Evolutionary conservation across 495 filamentous ascomycete genomes (phyloP), one percentile per base, ranked within the genome.

Genomic region (Penicillium psychrofluorescens): DNA sequence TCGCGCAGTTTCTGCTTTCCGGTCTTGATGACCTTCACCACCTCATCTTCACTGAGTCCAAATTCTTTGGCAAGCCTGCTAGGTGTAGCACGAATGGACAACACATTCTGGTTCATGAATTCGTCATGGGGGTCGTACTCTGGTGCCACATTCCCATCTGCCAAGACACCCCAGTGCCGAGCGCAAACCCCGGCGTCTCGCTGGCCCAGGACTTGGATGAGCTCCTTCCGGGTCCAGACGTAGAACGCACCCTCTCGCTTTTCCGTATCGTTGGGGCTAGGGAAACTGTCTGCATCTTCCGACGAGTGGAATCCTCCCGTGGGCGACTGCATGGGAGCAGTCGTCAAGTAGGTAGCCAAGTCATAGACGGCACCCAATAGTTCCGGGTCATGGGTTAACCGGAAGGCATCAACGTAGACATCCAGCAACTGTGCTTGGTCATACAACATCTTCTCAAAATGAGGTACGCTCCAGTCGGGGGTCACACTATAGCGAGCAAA

Each of bases 361-460:
- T 92, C 90, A 51, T 87, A 82, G 10, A 94, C 86, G 6, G 85
- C 81, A 35, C 86, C 84, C 8, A 90, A 77, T 37, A 95, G 71
- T 56, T 91, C 85, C 13, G 75, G 63, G 30, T 85, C 77, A 44
- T 78, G 72, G 8, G 80, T 83, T 6, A 85, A 66, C 9, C 90
- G 74, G 70, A 88, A 97, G 0, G 85, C 91, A 56, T 97, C 91
- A 6, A 95, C 73, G 56, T 94, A 98, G 15, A 88, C 77, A 47
- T 85, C 77, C 11, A 98, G 64, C 10, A 98, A 77, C 48, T 96
- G 85, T 7, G 85, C 88, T 51, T 98, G 91, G 57, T 97, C 94
- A 44, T 91, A 90, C 3, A 96, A 78, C 88, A 98, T 95, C 74
- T 98, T 98, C 66, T 98, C 92, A 56, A 98, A 98, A 56, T 95